Conservation (phyloP, 352 stramenopile species). For the Pythium diclinum region DNA sequence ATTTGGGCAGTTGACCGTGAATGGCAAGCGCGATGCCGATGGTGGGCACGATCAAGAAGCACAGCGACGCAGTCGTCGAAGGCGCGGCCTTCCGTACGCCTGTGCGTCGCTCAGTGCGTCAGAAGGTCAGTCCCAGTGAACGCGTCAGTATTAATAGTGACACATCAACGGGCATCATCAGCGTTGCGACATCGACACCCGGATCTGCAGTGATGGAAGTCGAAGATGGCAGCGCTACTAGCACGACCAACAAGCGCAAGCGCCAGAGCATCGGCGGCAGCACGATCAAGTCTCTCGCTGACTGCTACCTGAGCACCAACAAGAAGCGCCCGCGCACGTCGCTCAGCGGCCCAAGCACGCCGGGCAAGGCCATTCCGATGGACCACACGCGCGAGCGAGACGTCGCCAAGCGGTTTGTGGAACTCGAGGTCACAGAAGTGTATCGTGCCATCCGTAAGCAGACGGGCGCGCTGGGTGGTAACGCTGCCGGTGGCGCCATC, state of each 20-base stretch:
- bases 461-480: conserved; percentile 93
- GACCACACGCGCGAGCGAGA: conserved; percentile 51
- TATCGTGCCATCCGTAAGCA: conserved; percentile 94
- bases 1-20: conserved; percentile 5
- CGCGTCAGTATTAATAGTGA: conserved; percentile 11
- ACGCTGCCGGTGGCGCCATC: conserved; percentile 94
- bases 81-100: conserved; percentile 20
- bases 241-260: conserved; percentile 41
- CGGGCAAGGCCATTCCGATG: conserved; percentile 73
- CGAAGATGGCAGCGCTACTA: neutral
- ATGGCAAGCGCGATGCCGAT: conserved; percentile 32
- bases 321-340: conserved; percentile 67
- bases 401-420: conserved; percentile 71
- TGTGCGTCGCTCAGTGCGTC: conserved; percentile 10
- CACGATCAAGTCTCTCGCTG: conserved; percentile 28
- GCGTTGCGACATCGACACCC: neutral
- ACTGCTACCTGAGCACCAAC: conserved; percentile 24
- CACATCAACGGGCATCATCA: neutral
- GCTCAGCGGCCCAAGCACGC: conserved; percentile 41
- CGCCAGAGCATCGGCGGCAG: conserved; percentile 44
- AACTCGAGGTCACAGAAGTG: conserved; percentile 80
- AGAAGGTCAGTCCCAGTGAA: conserved; percentile 20
- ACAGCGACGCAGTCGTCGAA: conserved; percentile 16
- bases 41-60: conserved; percentile 25
- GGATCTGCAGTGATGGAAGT: neutral